Conservation (phyloP, 1,284 basidiomycete species). For the Lentinula novae-zelandiae region DNA sequence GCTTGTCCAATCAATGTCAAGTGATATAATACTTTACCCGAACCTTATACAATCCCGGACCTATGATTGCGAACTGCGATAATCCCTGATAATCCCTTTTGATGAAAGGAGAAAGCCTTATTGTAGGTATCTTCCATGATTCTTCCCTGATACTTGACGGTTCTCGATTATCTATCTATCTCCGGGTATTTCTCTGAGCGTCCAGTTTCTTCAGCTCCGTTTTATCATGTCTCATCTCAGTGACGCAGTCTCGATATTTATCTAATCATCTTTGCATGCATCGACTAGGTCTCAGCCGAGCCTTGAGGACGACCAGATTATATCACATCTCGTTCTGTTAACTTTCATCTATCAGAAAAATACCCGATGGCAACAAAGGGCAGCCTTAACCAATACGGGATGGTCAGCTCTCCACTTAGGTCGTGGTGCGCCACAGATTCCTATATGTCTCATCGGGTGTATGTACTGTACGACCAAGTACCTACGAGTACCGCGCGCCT, state of each 20-base stretch:
- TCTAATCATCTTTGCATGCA: neutral
- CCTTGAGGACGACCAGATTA: neutral
- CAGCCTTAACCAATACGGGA: neutral
- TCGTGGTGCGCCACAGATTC: neutral
- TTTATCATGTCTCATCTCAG: neutral
- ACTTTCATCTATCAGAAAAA: neutral
- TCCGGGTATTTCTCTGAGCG: neutral
- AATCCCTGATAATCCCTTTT: neutral
- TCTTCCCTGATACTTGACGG: neutral
- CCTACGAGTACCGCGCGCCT: neutral
- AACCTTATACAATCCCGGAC: neutral
- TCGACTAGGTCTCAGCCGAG: neutral
- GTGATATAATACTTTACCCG: neutral
- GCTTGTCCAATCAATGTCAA: neutral
- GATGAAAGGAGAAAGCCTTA: neutral
- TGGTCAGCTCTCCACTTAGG: neutral
- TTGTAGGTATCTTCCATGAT: neutral
- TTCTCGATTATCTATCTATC: neutral
- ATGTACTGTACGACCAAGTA: too few relatives aligned
- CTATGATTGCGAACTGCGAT: neutral
- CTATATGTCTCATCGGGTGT: neutral
- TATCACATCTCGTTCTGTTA: neutral
- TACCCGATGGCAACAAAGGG: neutral
- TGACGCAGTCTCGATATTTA: neutral
- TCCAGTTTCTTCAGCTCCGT: neutral